Conservation (phyloP, 1,284 basidiomycete genomes). For the Pseudozyma thailandica region DNA sequence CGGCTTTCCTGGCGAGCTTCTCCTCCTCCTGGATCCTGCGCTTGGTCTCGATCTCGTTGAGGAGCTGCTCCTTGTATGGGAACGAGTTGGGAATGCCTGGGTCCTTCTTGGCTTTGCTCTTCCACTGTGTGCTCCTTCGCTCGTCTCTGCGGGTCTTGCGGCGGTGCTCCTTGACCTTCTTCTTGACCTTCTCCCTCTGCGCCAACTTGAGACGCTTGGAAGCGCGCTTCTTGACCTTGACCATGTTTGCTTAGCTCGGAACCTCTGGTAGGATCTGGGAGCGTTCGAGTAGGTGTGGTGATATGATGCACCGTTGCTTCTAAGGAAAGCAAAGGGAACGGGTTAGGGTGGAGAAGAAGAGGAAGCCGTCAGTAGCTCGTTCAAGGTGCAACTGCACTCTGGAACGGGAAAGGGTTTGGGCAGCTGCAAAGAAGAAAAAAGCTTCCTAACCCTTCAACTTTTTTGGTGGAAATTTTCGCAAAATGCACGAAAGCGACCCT, state of each 20-base stretch:
- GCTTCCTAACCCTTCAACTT: conserved; percentile 8
- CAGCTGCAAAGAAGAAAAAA: conserved; percentile 16
- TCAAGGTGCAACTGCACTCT: neutral
- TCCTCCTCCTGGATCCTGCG: conserved; percentile 50
- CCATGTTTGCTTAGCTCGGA: conserved; percentile 26
- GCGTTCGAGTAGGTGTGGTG: neutral
- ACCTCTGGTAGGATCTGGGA: neutral
- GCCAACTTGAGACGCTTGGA: conserved; percentile 62
- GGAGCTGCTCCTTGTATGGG: conserved; percentile 95
- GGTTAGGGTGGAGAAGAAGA: neutral
- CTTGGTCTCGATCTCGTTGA: conserved; percentile 76
- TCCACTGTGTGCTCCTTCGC: conserved; percentile 90
- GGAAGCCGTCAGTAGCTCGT: neutral
- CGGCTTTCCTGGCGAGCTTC: conserved; percentile 40
- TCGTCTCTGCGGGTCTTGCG: conserved; percentile 73
- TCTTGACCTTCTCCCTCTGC: conserved; percentile 65
- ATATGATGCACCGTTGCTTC: conserved; percentile 5
- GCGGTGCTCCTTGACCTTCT: conserved; percentile 65
- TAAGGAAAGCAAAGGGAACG: conserved; percentile 3
- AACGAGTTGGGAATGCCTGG: conserved; percentile 97
- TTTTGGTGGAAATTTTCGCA: conserved; percentile 22
- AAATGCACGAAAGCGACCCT: conserved; percentile 8
- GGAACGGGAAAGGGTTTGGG: conserved; percentile 8
- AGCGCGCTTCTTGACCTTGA: conserved; percentile 60
- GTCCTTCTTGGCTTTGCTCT: conserved; percentile 76